phyloP scores from a whole-genome alignment of 2,329 filamentous ascomycete genomes.

The Verticillium nubilum region DNA sequence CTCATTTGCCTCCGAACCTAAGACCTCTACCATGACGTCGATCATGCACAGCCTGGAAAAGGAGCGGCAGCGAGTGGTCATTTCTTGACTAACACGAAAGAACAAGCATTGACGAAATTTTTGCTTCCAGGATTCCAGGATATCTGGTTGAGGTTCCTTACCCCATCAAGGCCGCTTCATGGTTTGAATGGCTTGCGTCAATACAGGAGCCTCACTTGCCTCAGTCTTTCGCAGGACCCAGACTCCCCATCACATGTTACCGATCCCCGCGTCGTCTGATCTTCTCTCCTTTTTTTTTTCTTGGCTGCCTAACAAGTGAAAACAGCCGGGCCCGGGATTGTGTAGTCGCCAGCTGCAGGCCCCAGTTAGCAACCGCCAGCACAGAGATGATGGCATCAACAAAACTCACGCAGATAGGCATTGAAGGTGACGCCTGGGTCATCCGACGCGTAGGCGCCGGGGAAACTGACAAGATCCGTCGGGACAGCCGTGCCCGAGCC shows the following conservation, averaged over 20 bases:
- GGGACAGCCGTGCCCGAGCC: conserved; percentile 39
- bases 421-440: conserved; percentile 49
- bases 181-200: too few relatives aligned
- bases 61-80: too few relatives aligned
- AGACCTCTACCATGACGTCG: not conserved
- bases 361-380: conserved; percentile 1
- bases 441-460: conserved; percentile 43
- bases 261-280: not conserved
- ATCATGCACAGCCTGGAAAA: not conserved
- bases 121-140: too few relatives aligned
- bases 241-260: not conserved
- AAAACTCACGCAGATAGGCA: conserved; percentile 37
- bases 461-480: conserved; percentile 40
- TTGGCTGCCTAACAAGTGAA: conserved; percentile 33
- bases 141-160: too few relatives aligned
- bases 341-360: conserved; percentile 29
- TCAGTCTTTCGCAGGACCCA: not conserved
- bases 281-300: not conserved
- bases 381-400: not conserved
- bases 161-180: too few relatives aligned
- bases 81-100: too few relatives aligned
- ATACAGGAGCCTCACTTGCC: too few relatives aligned
- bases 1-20: not conserved
- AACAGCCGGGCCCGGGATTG: conserved; percentile 38
- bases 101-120: not conserved